phyloP scores from a whole-genome alignment of 352 stramenopile species.

The Aphanomyces astaci region DNA sequence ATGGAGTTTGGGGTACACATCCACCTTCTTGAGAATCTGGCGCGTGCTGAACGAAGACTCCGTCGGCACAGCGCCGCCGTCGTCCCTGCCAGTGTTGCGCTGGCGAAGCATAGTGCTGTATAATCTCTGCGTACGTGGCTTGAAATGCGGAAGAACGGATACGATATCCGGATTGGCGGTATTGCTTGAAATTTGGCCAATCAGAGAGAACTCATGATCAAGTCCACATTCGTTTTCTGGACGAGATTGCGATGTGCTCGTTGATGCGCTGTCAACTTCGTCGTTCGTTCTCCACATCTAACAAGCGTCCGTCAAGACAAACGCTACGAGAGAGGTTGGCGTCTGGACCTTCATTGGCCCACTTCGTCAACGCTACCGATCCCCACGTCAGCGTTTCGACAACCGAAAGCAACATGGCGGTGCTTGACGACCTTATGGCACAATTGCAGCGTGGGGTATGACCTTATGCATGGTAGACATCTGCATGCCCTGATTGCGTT shows the following conservation, averaged over 20 bases:
- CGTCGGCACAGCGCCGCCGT: not conserved
- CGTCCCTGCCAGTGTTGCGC: conserved; percentile 5
- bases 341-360: not conserved
- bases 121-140: not conserved
- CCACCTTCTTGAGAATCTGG: conserved; percentile 58
- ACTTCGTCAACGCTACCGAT: not conserved
- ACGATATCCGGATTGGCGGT: not conserved
- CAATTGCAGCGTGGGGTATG: not conserved
- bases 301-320: not conserved
- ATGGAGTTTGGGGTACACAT: conserved; percentile 95
- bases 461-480: not conserved
- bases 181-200: not conserved
- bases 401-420: conserved; percentile 3
- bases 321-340: not conserved
- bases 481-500: no score
- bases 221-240: no score
- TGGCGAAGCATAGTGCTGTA: conserved; percentile 13
- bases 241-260: not conserved
- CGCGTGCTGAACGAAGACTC: conserved; percentile 29
- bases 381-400: no score
- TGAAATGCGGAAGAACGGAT: not conserved
- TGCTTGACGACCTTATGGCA: not conserved
- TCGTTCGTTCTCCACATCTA: not conserved
- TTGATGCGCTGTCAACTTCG: not conserved
- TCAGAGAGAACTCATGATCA: no score